Base-by-base conservation (phyloP, 441 rosid species). In the Viola pubescens region DNA sequence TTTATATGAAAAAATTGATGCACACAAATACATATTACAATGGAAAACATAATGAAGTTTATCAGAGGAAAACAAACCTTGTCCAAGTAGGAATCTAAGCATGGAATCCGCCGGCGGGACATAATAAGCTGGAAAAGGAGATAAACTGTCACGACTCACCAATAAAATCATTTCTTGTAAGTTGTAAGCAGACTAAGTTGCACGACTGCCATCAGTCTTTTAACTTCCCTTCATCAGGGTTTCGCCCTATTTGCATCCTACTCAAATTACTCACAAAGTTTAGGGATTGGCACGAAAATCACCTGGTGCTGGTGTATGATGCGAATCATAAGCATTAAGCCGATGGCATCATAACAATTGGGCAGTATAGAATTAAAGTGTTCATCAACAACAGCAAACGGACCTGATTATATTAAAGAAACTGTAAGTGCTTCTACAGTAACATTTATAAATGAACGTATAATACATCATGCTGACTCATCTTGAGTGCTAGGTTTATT, bases 251-350 rank as follows among this genome's bases (percentile, higher is more conserved):
- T 26, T 26, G 34, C 34, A 26, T 26, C 34, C 34, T 26, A 26
- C 34, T 26, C 34, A 26, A 26, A 26, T 26, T 26, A 1, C 34
- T 26, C 34, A 26, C 34, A 26, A 16, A 16, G 34, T 26, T 26
- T 26, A 26, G 34, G 34, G 34, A 26, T 26, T 26, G 34, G 34
- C 34, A 26, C 2, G 34, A 26, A 26, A 58, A 58, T 62, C 73
- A 94, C 99, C 99, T 87, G 99, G 72, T 94, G 97, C 58, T 85
- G 94, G 81, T 88, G 91, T 79, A 89, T 81, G 76, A 94, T 87
- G 66, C 91, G 91, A 75, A 94, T 94, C 99, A 94, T 91, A 68
- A 94, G 91, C 98, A 88, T 91, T 67, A 91, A 79, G 47, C 99
- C 98, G 54, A 94, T 94, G 61, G 99, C 99, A 78, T 94, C 98